Conservation (phyloP, 768 basidiomycete genomes). For the Vishniacozyma victoriae region DNA sequence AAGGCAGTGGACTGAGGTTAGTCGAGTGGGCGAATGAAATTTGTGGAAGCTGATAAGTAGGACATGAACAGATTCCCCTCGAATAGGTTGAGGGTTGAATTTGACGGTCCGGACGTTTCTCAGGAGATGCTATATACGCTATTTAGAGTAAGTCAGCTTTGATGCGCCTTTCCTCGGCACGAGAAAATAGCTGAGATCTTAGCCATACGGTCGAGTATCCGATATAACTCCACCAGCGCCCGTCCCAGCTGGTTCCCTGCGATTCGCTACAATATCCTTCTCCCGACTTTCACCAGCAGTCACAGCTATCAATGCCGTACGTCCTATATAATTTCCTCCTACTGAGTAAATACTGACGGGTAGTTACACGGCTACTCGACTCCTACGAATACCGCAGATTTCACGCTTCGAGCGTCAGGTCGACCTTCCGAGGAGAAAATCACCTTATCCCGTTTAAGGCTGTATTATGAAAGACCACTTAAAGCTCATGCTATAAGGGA, state of each 20-base stretch:
- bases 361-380: conserved; percentile 45
- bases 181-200: background rate
- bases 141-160: conserved; percentile 58
- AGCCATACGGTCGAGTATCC: conserved; percentile 77
- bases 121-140: conserved; percentile 74
- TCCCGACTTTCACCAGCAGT: conserved; percentile 62
- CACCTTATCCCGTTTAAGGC: conserved; percentile 34
- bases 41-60: conserved; percentile 47
- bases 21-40: background rate
- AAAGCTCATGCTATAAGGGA: conserved; percentile 45
- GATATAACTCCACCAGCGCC: conserved; percentile 60
- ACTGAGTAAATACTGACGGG: too few species aligned
- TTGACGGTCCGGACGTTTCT: conserved; percentile 80
- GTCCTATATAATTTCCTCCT: too few species aligned
- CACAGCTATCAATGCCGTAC: conserved; percentile 70
- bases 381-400: conserved; percentile 46
- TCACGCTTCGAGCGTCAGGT: conserved; percentile 24
- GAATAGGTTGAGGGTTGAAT: conserved; percentile 64
- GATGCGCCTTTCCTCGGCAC: background rate
- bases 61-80: conserved; percentile 82
- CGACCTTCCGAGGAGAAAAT: conserved; percentile 13
- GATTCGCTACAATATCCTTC: conserved; percentile 63
- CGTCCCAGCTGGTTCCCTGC: conserved; percentile 61
- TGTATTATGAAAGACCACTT: conserved; percentile 44
- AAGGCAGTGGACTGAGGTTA: conserved; percentile 44